A percentile compares a stretch with the other conserved stretches of the same genome.
These are phyloP conservation scores for Margaritispora aquatica DNA, from an alignment of 495 filamentous ascomycete species.

Conservation along the genomic window DNA sequence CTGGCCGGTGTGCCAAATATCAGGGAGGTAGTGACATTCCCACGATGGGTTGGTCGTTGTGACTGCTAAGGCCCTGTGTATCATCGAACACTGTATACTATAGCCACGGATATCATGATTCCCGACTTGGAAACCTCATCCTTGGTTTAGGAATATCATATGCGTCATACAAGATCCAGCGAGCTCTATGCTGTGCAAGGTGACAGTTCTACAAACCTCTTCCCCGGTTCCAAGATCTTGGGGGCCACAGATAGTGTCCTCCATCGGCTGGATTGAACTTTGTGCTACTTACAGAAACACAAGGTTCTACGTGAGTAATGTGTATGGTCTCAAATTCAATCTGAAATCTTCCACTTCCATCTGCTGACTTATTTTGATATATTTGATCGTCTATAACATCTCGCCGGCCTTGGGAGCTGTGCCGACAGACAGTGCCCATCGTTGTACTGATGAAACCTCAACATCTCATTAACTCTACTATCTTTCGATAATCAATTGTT, in stretches of 20 bases:
- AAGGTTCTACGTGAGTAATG: neutral
- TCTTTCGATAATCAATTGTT: neutral
- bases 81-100: neutral
- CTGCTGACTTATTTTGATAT: neutral
- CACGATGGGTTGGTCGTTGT: constrained; percentile 83
- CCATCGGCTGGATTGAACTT: neutral
- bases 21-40: constrained; percentile 82
- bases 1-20: constrained; percentile 78
- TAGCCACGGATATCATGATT: neutral
- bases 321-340: neutral
- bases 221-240: neutral
- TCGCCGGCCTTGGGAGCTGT: neutral
- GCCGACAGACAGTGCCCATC: neutral
- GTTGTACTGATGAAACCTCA: neutral
- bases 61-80: constrained; percentile 55
- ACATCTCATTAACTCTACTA: neutral
- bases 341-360: too few relatives aligned
- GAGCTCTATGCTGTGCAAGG: neutral
- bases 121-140: neutral
- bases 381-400: neutral
- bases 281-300: neutral
- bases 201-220: neutral
- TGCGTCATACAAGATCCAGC: neutral
- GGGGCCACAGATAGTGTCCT: neutral
- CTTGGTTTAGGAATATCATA: neutral